phyloP scores from a whole-genome alignment of 495 filamentous ascomycete genomes.

The Daldinia caldariorum region DNA sequence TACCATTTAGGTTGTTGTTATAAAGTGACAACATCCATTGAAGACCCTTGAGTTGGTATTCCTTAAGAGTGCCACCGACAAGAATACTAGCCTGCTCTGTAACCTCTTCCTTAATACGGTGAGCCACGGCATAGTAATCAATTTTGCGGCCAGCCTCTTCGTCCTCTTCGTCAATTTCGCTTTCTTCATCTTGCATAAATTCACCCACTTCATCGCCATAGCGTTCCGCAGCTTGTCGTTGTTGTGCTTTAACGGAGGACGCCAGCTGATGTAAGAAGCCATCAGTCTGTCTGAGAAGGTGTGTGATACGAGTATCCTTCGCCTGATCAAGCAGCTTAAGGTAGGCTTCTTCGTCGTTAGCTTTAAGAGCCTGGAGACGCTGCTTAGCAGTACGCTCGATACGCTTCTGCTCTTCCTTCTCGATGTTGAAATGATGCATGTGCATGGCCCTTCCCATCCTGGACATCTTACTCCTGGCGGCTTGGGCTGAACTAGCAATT shows the following conservation, averaged over 20 bases:
- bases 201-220: constrained; percentile 75
- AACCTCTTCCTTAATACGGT: constrained; percentile 92
- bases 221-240: constrained; percentile 79
- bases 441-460: constrained; percentile 91
- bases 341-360: constrained; percentile 98
- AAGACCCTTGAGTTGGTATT: constrained; percentile 97
- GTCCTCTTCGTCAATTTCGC: constrained; percentile 69
- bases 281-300: constrained; percentile 94
- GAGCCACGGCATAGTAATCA: constrained; percentile 98
- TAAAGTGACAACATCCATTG: constrained; percentile 99
- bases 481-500: constrained; percentile 50
- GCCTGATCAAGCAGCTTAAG: constrained; percentile 95
- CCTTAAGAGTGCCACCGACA: constrained; percentile 90
- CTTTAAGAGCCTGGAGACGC: constrained; percentile 97
- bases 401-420: constrained; percentile 98
- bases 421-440: constrained; percentile 89
- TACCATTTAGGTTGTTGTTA: constrained; percentile 99
- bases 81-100: constrained; percentile 82
- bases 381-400: constrained; percentile 97
- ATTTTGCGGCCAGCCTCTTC: constrained; percentile 79
- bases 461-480: constrained; percentile 69
- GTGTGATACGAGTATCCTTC: constrained; percentile 98
- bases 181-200: constrained; percentile 66
- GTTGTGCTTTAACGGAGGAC: constrained; percentile 88
- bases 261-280: constrained; percentile 96